phyloP scores from a whole-genome alignment of 2,329 filamentous ascomycete species.

The Metarhizium humberi region DNA sequence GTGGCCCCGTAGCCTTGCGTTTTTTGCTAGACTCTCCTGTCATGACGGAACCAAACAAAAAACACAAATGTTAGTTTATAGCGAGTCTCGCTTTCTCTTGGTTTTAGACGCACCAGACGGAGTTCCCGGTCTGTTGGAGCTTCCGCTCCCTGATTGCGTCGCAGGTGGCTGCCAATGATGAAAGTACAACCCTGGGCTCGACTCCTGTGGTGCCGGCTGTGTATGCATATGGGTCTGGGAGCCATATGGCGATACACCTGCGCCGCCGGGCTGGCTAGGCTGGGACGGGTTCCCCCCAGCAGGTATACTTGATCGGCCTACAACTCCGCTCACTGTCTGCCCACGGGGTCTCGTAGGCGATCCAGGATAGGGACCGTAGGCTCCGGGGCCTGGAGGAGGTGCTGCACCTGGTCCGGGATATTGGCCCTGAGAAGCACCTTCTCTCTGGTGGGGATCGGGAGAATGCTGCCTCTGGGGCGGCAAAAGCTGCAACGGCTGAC shows the following conservation, averaged over 20 bases:
- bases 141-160: constrained; percentile 44
- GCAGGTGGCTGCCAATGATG: constrained; percentile 86
- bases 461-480: constrained; percentile 40
- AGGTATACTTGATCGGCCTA: constrained; percentile 31
- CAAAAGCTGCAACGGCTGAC: constrained; percentile 41
- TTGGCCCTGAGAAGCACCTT: constrained; percentile 30
- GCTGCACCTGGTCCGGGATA: constrained; percentile 28
- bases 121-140: constrained; percentile 58
- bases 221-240: constrained; percentile 39
- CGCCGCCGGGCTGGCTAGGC: constrained; percentile 14
- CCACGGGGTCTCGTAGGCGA: constrained; percentile 42
- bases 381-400: constrained; percentile 26
- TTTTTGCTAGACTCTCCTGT: constrained; percentile 73
- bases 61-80: constrained; percentile 24
- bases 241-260: constrained; percentile 31
- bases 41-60: constrained; percentile 24
- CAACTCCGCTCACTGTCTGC: constrained; percentile 35
- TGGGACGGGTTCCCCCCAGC: constrained; percentile 36
- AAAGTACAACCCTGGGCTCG: constrained; percentile 75
- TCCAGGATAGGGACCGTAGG: constrained; percentile 35
- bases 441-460: constrained; percentile 42
- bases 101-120: constrained; percentile 63
- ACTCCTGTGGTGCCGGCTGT: constrained; percentile 49
- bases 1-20: constrained; percentile 58
- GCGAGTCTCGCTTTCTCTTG: constrained; percentile 37